phyloP scores from a whole-genome alignment of 73 alveolate genomes.

The Tetrahymena malaccensis region DNA sequence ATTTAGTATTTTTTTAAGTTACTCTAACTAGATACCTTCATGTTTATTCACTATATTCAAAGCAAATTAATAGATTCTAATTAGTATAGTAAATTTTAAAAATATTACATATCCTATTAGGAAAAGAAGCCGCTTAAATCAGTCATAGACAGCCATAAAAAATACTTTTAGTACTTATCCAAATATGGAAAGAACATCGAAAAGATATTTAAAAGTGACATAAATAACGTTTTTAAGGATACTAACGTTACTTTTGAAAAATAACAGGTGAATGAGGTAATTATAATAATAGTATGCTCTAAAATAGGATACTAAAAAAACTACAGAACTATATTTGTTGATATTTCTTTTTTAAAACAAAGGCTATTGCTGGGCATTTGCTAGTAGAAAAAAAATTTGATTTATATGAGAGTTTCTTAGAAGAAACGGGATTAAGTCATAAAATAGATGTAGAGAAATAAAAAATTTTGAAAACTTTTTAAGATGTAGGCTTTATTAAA shows the following conservation, averaged over 20 bases:
- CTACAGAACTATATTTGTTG: background rate
- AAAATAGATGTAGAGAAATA: background rate
- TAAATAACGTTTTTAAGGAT: conserved; percentile 22
- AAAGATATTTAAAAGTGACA: conserved; percentile 12
- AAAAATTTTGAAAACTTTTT: background rate
- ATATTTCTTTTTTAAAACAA: background rate
- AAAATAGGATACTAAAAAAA: background rate
- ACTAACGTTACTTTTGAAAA: background rate
- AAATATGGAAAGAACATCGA: conserved; percentile 38
- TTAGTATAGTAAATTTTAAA: background rate
- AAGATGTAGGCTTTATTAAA: conserved; percentile 14
- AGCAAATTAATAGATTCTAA: background rate
- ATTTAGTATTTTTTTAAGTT: background rate
- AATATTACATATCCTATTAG: background rate
- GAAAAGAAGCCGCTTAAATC: conserved; percentile 21
- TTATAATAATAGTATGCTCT: background rate
- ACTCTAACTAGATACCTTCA: background rate
- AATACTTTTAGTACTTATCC: conserved; percentile 20
- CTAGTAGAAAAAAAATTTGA: conserved; percentile 33
- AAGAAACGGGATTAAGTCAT: background rate
- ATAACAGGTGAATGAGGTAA: conserved; percentile 7
- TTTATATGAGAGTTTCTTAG: background rate
- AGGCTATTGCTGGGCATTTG: conserved; percentile 15
- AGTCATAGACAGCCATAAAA: conserved; percentile 9
- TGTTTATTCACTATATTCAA: background rate